phyloP scores from a whole-genome alignment of 1,284 basidiomycete species.

The Boletus sp. region DNA sequence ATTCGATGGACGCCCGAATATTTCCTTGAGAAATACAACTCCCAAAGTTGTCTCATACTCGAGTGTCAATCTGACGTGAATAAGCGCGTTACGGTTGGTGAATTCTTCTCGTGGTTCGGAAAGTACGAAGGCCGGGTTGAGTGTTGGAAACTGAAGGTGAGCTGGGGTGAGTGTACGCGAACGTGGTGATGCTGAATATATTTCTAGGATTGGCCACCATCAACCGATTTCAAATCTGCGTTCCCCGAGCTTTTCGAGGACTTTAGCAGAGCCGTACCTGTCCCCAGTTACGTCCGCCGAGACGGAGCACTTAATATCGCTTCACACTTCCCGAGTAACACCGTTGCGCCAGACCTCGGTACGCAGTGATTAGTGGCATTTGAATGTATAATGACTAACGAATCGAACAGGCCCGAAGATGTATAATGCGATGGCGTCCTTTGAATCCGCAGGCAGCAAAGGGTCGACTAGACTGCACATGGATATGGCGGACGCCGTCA shows the following conservation, averaged over 20 bases:
- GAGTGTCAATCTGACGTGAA: constrained; percentile 76
- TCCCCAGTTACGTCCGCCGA: constrained; percentile 82
- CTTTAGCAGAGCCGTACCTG: constrained; percentile 78
- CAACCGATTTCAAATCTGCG: constrained; percentile 75
- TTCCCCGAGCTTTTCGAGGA: constrained; percentile 89
- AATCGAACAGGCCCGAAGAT: constrained; percentile 64
- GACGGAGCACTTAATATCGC: constrained; percentile 88
- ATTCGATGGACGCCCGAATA: constrained; percentile 79
- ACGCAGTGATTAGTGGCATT: constrained; percentile 17
- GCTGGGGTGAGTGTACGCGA: constrained; percentile 26
- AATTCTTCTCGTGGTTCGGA: constrained; percentile 83
- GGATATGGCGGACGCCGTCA: constrained; percentile 95
- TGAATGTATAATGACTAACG: constrained; percentile 28
- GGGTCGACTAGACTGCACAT: constrained; percentile 89
- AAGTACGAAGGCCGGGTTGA: constrained; percentile 51
- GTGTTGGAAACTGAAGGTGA: constrained; percentile 79
- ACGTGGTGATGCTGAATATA: constrained; percentile 4
- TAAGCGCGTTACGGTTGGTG: constrained; percentile 59
- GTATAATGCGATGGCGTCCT: constrained; percentile 75
- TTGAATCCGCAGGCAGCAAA: constrained; percentile 59
- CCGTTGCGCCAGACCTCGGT: constrained; percentile 85
- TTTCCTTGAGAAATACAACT: constrained; percentile 69
- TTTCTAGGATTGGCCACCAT: constrained; percentile 85
- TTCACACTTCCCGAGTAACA: constrained; percentile 82
- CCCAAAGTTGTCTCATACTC: constrained; percentile 67